phyloP scores from a whole-genome alignment of 2,329 filamentous ascomycete genomes.

The Geosmithia flava region DNA sequence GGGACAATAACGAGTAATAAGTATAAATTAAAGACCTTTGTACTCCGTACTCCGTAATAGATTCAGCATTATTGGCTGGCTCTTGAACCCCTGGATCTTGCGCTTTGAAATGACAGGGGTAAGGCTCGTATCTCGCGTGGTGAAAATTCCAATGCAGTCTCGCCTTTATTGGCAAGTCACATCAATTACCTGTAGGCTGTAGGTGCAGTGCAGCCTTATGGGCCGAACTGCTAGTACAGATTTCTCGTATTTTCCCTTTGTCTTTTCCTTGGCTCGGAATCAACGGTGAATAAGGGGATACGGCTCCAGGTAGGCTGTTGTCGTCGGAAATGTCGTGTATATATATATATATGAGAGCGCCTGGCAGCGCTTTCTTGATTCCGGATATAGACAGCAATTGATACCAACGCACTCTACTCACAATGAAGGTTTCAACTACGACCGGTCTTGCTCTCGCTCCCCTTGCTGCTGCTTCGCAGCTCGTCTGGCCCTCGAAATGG shows the following conservation, averaged over 20 bases:
- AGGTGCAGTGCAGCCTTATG: not conserved
- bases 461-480: slow-evolving; percentile 4
- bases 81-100: not conserved
- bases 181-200: too few relatives aligned
- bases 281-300: not conserved
- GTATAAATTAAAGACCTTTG: not conserved
- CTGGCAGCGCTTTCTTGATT: not conserved
- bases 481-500: slow-evolving; percentile 9
- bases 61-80: not conserved
- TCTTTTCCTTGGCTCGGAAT: not conserved
- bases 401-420: not conserved
- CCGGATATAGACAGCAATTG: not conserved
- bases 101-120: not conserved
- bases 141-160: not conserved
- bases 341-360: not conserved
- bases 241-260: not conserved
- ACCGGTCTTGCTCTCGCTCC: not conserved
- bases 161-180: not conserved
- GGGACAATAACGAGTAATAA: not conserved
- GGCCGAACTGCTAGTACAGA: not conserved
- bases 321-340: not conserved
- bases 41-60: too few relatives aligned
- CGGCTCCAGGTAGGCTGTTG: not conserved
- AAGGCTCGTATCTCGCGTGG: not conserved
- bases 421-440: not conserved